Evolutionary conservation across 2,329 filamentous ascomycete species (phyloP).

Genomic region (Alternaria sp.): DNA sequence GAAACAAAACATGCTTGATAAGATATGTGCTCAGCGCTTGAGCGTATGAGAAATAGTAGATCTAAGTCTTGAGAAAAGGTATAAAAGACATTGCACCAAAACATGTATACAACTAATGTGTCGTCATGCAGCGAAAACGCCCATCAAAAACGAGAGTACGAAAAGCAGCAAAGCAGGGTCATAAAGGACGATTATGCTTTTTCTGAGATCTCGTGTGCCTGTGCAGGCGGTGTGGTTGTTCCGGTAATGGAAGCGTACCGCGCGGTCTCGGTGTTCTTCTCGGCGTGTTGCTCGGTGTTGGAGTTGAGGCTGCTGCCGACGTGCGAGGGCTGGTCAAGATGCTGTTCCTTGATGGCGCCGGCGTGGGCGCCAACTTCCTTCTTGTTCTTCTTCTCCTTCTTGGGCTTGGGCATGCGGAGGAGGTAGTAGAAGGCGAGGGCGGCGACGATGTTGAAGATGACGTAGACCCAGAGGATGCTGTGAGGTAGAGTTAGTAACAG

Average conservation of each 20-base stretch:
- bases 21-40: slow-evolving; percentile 10
- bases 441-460: slow-evolving; percentile 58
- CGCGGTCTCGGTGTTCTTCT: slow-evolving; percentile 14
- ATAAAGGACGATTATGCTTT: slow-evolving; percentile 13
- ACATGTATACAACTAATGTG: not conserved
- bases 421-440: slow-evolving; percentile 62
- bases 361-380: slow-evolving; percentile 6
- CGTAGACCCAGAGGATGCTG: slow-evolving; percentile 57
- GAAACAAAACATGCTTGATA: not conserved
- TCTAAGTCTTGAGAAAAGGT: slow-evolving; percentile 2
- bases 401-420: slow-evolving; percentile 59
- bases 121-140: not conserved
- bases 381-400: slow-evolving; percentile 46
- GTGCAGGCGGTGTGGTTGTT: slow-evolving; percentile 6
- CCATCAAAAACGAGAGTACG: not conserved
- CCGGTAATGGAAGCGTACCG: slow-evolving; percentile 20
- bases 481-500: not conserved
- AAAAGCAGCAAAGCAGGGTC: not conserved
- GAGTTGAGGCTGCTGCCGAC: slow-evolving; percentile 13
- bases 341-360: slow-evolving; percentile 7
- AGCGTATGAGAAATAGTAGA: slow-evolving; percentile 4
- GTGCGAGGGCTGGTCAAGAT: slow-evolving; percentile 9
- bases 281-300: slow-evolving; percentile 3
- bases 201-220: slow-evolving; percentile 15
- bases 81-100: not conserved